These are phyloP conservation scores for Pelagophyceae sp. DNA, from an alignment of 352 stramenopile genomes.

Conservation along the genomic window DNA sequence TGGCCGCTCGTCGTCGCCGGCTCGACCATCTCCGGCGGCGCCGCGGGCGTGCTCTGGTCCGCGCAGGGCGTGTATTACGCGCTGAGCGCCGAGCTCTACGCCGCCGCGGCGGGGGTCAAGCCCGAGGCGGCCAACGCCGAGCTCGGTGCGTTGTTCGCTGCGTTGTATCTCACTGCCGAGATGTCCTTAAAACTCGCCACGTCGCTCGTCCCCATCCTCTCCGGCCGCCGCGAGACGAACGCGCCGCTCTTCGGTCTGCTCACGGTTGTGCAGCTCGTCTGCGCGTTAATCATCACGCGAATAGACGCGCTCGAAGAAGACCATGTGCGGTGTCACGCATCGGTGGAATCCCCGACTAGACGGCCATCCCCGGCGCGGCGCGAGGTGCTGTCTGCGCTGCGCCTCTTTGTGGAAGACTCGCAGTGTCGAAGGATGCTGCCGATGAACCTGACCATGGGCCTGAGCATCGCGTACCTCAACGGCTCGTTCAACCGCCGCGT, in stretches of 20 bases:
- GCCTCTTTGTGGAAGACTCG: not conserved
- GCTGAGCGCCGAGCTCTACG: not conserved
- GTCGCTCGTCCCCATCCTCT: not conserved
- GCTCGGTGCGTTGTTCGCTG: not conserved
- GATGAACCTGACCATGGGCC: slow-evolving; percentile 11
- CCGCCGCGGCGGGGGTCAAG: not conserved
- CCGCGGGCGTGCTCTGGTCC: slow-evolving; percentile 1
- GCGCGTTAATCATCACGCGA: no score
- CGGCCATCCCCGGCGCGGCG: no score
- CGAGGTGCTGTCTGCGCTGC: not conserved
- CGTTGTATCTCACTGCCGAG: not conserved
- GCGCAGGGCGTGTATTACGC: slow-evolving; percentile 17
- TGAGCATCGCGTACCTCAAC: not conserved
- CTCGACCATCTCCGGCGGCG: not conserved
- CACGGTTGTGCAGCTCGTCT: no score
- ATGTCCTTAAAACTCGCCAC: not conserved
- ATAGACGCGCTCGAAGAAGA: no score
- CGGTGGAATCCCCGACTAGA: no score
- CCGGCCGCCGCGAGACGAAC: no score
- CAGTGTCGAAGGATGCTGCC: not conserved
- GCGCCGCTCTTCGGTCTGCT: no score
- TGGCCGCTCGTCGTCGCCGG: not conserved
- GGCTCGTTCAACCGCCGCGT: not conserved
- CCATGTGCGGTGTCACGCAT: no score
- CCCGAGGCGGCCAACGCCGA: not conserved